Conservation (phyloP, 352 stramenopile genomes). For the Phytopythium ostracodes region DNA sequence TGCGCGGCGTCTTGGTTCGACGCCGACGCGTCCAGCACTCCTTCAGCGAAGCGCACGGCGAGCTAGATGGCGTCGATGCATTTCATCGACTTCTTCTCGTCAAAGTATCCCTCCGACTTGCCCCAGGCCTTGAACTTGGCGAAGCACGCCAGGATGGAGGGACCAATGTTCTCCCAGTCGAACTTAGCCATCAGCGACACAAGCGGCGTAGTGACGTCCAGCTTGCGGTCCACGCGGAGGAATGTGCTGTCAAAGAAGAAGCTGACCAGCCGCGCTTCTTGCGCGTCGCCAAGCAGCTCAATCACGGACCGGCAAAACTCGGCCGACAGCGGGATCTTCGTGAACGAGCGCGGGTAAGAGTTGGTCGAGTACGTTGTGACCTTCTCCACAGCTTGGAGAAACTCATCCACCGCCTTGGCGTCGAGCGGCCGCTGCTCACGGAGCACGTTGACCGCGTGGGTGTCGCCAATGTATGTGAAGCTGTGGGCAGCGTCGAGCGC, state of each 20-base stretch:
- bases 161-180: constrained; percentile 10
- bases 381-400: constrained; percentile 8
- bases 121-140: constrained; percentile 7
- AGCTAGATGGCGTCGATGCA: constrained; percentile 5
- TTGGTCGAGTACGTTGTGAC: constrained; percentile 1
- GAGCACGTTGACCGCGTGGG: constrained; percentile 4
- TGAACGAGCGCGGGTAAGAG: background rate
- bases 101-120: background rate
- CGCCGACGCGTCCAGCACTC: background rate
- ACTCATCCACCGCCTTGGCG: background rate
- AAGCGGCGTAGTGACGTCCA: background rate
- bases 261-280: constrained; percentile 8
- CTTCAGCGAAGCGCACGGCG: background rate
- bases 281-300: constrained; percentile 9
- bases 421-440: constrained; percentile 3
- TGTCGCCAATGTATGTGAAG: constrained; percentile 9
- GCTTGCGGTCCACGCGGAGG: constrained; percentile 6
- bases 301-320: constrained; percentile 9
- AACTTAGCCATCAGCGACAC: constrained; percentile 9
- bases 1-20: background rate
- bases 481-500: constrained; percentile 1
- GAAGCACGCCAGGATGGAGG: constrained; percentile 2
- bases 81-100: background rate
- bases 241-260: constrained; percentile 16
- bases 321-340: background rate